These are phyloP conservation scores for Hippophae gyantsensis DNA, from an alignment of 306 rosid genomes.

Conservation along the genomic window DNA sequence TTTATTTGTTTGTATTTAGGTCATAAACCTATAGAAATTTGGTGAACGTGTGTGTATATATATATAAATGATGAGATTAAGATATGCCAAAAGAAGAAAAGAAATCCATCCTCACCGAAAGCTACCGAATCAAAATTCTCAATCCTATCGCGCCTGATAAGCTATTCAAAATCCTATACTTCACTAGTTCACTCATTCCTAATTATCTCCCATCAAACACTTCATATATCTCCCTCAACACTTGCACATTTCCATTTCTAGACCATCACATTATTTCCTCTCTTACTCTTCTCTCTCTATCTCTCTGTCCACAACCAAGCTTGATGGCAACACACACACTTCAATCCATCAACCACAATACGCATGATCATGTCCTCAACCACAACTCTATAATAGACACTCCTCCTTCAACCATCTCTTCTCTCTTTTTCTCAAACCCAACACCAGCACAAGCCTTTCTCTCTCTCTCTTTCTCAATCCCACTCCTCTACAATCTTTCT, in stretches of 20 bases:
- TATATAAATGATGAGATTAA: no score
- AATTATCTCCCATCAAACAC: conserved; percentile 41
- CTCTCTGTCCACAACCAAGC: not conserved
- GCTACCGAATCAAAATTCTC: conserved; percentile 51
- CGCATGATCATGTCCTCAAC: conserved; percentile 29
- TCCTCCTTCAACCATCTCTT: conserved; percentile 12
- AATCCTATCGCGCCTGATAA: conserved; percentile 42
- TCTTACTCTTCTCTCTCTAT: not conserved
- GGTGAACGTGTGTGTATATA: no score
- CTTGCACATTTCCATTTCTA: not conserved
- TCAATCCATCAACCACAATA: conserved; percentile 47
- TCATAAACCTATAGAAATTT: no score
- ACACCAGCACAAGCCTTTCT: conserved; percentile 1
- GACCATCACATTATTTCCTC: not conserved
- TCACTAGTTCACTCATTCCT: conserved; percentile 31
- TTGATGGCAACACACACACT: conserved; percentile 58
- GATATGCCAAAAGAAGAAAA: not conserved
- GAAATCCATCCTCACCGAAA: conserved; percentile 56
- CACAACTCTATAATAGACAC: conserved; percentile 12
- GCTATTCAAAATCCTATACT: conserved; percentile 19
- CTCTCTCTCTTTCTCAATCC: conserved; percentile 2
- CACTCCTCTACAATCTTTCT: conserved; percentile 21
- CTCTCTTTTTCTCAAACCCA: conserved; percentile 27
- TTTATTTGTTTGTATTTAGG: no score
- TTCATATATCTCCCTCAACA: conserved; percentile 17